Percentiles rank a stretch among this genome's conserved stretches.
phyloP scores from a whole-genome alignment of 2,329 filamentous ascomycete species.

The Drechslerella coelobrocha region DNA sequence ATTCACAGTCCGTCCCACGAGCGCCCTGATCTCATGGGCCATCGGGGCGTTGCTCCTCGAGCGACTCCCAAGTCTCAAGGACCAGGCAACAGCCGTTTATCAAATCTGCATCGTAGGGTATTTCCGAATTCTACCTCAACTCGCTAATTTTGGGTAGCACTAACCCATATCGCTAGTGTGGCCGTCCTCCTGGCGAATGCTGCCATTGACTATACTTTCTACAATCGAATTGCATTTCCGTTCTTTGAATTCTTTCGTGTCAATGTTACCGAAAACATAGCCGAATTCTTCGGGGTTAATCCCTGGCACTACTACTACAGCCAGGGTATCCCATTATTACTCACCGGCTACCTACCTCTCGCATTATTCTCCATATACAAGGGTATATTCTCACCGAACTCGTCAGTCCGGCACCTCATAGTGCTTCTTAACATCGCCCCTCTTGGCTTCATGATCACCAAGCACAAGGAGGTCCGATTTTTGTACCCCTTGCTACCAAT shows the following conservation, averaged over 20 bases:
- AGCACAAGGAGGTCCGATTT: conserved; percentile 97
- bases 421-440: conserved; percentile 18
- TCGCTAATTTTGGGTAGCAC: neutral
- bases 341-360: conserved; percentile 84
- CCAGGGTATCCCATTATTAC: conserved; percentile 85
- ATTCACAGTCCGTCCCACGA: conserved; percentile 86
- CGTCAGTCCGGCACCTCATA: conserved; percentile 57
- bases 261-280: conserved; percentile 85
- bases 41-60: conserved; percentile 61
- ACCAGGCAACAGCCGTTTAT: conserved; percentile 10
- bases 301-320: conserved; percentile 91
- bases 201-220: conserved; percentile 77
- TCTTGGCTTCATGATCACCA: conserved; percentile 64
- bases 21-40: conserved; percentile 80
- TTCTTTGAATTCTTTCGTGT: conserved; percentile 86
- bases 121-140: neutral
- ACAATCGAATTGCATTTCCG: conserved; percentile 84
- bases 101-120: conserved; percentile 13
- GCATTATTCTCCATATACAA: conserved; percentile 66
- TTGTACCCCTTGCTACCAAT: conserved; percentile 88
- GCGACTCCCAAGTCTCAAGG: conserved; percentile 17
- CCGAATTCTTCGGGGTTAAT: conserved; percentile 90
- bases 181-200: conserved; percentile 67
- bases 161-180: conserved; percentile 62
- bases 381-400: conserved; percentile 1